Percentiles rank a stretch among this genome's conserved stretches.
Conservation (phyloP, 176 grass and related monocot species). For the Pontederia crassipes region DNA sequence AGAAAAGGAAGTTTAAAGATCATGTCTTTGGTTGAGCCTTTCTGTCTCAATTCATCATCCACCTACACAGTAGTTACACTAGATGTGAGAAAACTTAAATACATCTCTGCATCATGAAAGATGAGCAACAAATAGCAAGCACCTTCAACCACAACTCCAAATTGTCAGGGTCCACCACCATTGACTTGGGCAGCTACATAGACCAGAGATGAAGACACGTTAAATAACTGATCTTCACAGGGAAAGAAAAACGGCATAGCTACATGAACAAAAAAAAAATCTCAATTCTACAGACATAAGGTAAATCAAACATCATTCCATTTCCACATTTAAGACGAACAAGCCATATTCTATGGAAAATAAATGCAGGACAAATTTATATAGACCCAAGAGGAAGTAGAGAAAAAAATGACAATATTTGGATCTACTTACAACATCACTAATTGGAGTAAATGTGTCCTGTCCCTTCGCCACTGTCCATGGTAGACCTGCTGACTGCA, state of each 20-base stretch:
- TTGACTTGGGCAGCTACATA: slow-evolving; percentile 70
- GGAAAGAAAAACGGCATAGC: neutral
- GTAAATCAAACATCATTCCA: neutral
- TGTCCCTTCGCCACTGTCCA: slow-evolving; percentile 96
- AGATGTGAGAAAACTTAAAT: slow-evolving; percentile 2
- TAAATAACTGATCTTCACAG: neutral
- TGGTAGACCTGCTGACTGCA: slow-evolving; percentile 76
- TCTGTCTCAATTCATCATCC: slow-evolving; percentile 80
- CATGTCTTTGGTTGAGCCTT: slow-evolving; percentile 85
- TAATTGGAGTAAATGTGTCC: slow-evolving; percentile 96
- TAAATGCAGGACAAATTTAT: neutral
- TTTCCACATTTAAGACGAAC: neutral
- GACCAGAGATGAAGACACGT: neutral
- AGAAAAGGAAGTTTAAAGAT: slow-evolving; percentile 93
- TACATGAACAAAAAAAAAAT: neutral
- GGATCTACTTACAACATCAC: slow-evolving; percentile 55
- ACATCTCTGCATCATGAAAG: neutral
- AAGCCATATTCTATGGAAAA: neutral
- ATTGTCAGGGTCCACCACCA: slow-evolving; percentile 62
- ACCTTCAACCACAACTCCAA: slow-evolving; percentile 96
- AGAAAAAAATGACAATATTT: neutral
- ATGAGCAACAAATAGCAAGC: slow-evolving; percentile 6
- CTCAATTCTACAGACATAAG: too few relatives aligned
- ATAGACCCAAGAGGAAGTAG: neutral
- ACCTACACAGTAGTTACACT: slow-evolving; percentile 36